Conservation (phyloP, 805 yeast species). For the Hemisphaericaspora nanyangensis region DNA sequence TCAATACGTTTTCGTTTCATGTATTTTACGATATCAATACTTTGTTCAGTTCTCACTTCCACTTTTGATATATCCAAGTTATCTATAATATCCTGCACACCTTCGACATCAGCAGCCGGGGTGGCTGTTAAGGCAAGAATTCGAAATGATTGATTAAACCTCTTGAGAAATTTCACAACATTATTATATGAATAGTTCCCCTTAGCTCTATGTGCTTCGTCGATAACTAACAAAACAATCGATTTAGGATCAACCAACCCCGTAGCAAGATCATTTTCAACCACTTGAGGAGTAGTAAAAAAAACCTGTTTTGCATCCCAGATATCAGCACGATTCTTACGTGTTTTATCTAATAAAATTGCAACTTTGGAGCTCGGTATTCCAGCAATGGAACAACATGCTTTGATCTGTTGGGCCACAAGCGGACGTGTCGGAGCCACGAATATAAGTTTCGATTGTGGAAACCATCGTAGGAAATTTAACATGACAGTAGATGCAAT, state of each 20-base stretch:
- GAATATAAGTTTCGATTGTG: slow-evolving; percentile 73
- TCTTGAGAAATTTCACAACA: slow-evolving; percentile 59
- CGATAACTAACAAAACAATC: slow-evolving; percentile 75
- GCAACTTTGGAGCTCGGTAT: slow-evolving; percentile 76
- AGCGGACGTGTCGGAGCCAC: slow-evolving; percentile 97
- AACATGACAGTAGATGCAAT: slow-evolving; percentile 93
- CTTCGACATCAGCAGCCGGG: slow-evolving; percentile 84
- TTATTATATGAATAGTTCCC: slow-evolving; percentile 88
- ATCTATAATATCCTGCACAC: slow-evolving; percentile 79
- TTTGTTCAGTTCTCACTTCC: slow-evolving; percentile 82
- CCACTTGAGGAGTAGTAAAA: slow-evolving; percentile 95
- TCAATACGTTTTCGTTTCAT: slow-evolving; percentile 66
- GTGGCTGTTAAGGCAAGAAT: slow-evolving; percentile 92
- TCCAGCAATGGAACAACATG: slow-evolving; percentile 85
- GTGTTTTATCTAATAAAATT: slow-evolving; percentile 60
- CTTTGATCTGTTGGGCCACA: slow-evolving; percentile 94
- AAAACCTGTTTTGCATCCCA: slow-evolving; percentile 79
- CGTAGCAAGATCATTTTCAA: slow-evolving; percentile 78
- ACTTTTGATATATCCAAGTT: slow-evolving; percentile 71
- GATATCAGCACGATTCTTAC: slow-evolving; percentile 61
- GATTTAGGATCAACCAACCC: slow-evolving; percentile 76
- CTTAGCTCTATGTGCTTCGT: slow-evolving; percentile 93
- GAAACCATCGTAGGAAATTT: slow-evolving; percentile 85
- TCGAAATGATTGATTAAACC: slow-evolving; percentile 60
- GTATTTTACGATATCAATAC: slow-evolving; percentile 74